Base-by-base conservation (phyloP, 768 basidiomycete genomes). In the Xerocomus spinulosus region DNA sequence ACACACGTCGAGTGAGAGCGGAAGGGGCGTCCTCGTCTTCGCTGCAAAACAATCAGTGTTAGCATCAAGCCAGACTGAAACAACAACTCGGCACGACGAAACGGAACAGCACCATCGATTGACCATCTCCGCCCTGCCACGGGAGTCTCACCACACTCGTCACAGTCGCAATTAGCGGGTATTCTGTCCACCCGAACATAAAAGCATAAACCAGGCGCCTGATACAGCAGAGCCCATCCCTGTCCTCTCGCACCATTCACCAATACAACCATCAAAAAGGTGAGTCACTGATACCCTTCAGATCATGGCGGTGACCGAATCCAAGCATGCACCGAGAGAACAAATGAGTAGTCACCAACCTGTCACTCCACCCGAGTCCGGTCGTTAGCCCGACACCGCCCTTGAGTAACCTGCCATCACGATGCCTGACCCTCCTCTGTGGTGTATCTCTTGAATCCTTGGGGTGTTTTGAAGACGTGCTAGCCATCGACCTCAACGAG, bases 11-110 rank as follows among this genome's bases (percentile, higher is more conserved):
- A 0, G 84, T 85, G 12, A 86, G 73, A 2, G 80, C 73, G 0
- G 81, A 83, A 5, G 83, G 83, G 0, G 83, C 82, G 48, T 83
- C 81, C 70, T 86, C 84, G 63, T 85, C 84, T 69, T 85, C 84
- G 46, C 82, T 83, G 61, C 44, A 60, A 46, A 33, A 37, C 32
- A 9, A 23, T 37, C 15, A 42, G 18, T 35, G 23, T 36, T 26
- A 29, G 18, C 10, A 54, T 42, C 8, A 46, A 36, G 40, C 39
- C 51, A 58, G 51, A 20, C 29, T 35, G 12, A 15, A 24, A 43
- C 45, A 29, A 53, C 42, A 54, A 13, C 20, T 43, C 47, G 43
- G 48, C 45, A 43, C 25, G 17, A 36, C 44, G 37, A 29, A 44
- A 30, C 51, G 40, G 35, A 46, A 39, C 14, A 12, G 29, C 39